Conservation (phyloP, 73 alveolate species). For the Paramecium caudatum region DNA sequence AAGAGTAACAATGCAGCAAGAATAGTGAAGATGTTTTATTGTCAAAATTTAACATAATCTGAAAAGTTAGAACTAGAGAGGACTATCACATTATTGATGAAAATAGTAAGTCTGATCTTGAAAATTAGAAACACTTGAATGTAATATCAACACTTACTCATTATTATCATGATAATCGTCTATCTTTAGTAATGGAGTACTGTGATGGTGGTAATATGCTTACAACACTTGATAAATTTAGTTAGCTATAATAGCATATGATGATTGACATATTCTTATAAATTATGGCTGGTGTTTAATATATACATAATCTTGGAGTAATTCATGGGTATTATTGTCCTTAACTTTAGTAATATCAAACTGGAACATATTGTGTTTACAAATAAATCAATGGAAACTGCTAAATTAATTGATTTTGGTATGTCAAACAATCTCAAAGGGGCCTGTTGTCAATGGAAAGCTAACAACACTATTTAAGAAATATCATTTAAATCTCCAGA, state of each 20-base stretch:
- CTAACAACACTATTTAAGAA: not conserved
- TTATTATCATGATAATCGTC: not conserved
- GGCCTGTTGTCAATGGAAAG: not conserved
- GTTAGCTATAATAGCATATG: not conserved
- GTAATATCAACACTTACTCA: not conserved
- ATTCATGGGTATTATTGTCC: slow-evolving; percentile 44
- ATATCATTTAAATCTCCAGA: slow-evolving; percentile 42
- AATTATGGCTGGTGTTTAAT: slow-evolving; percentile 31
- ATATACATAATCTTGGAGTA: slow-evolving; percentile 10
- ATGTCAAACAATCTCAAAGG: not conserved
- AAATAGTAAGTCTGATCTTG: not conserved
- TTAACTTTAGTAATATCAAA: not conserved
- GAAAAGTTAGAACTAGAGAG: slow-evolving; percentile 5
- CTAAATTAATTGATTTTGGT: slow-evolving; percentile 51
- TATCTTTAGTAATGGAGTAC: slow-evolving; percentile 11
- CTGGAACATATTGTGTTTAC: slow-evolving; percentile 40
- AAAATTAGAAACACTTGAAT: slow-evolving; percentile 30
- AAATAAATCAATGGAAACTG: not conserved
- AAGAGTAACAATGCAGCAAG: not conserved
- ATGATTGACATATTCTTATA: slow-evolving; percentile 5
- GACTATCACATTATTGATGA: not conserved
- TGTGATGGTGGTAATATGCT: slow-evolving; percentile 56
- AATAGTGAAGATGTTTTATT: not conserved
- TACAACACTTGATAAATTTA: not conserved
- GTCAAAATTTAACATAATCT: not conserved